phyloP scores from a whole-genome alignment of 768 basidiomycete species.

The Trametes maxima region DNA sequence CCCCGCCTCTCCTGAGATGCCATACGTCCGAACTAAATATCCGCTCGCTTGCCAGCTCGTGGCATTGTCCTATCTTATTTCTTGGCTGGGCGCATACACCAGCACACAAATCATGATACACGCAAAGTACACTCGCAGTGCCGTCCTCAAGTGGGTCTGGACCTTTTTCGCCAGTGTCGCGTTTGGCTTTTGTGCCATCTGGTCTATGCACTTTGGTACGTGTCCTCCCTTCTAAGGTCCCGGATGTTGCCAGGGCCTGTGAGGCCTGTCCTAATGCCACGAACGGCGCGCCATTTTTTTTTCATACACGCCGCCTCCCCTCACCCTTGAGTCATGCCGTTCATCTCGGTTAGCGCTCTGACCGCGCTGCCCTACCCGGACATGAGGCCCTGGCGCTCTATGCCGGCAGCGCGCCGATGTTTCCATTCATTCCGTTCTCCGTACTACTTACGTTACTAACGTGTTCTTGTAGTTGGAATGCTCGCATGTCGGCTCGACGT shows the following conservation, averaged over 20 bases:
- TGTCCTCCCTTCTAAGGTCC: background rate
- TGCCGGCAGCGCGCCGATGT: too few relatives aligned
- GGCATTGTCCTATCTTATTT: slow-evolving; percentile 32
- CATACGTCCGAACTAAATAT: background rate
- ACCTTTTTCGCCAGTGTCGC: slow-evolving; percentile 31
- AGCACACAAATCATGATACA: slow-evolving; percentile 35
- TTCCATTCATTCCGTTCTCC: background rate
- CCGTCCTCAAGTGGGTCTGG: slow-evolving; percentile 29
- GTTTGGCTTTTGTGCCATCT: slow-evolving; percentile 34
- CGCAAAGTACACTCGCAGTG: slow-evolving; percentile 31
- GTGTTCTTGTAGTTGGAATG: slow-evolving; percentile 30
- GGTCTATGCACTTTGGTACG: slow-evolving; percentile 37
- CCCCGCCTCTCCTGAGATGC: background rate
- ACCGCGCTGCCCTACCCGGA: too few relatives aligned
- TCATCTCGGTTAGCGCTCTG: too few relatives aligned
- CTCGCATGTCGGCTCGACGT: slow-evolving; percentile 33
- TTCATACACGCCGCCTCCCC: too few relatives aligned
- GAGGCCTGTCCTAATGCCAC: background rate
- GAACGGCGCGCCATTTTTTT: too few relatives aligned
- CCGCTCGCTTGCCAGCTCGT: slow-evolving; percentile 25
- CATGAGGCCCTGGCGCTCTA: too few relatives aligned
- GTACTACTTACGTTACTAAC: background rate
- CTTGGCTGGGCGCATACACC: slow-evolving; percentile 35
- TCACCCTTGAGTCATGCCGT: too few relatives aligned
- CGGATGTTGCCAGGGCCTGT: background rate